Percentiles rank a stretch among this genome's conserved stretches.
phyloP scores from a whole-genome alignment of 2,329 filamentous ascomycete species.

The Apiospora hydei region DNA sequence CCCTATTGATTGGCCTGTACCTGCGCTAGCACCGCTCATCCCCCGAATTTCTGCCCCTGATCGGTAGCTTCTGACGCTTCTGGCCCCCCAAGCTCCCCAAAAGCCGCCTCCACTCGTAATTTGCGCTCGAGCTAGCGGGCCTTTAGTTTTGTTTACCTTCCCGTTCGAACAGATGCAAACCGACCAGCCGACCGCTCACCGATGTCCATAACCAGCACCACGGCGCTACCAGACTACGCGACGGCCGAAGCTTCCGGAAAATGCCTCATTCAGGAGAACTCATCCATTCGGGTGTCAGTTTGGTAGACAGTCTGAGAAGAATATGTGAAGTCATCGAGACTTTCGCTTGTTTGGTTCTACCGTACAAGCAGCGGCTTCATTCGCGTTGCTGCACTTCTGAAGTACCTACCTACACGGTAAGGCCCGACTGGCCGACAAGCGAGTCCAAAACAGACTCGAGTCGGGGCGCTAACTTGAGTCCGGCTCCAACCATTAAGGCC shows the following conservation, averaged over 20 bases:
- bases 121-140: neutral
- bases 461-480: neutral
- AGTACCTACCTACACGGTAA: too few species aligned
- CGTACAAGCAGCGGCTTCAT: neutral
- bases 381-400: neutral
- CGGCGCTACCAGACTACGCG: neutral
- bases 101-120: neutral
- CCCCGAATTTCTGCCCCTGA: neutral
- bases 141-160: neutral
- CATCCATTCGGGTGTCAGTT: neutral
- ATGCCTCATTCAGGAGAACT: neutral
- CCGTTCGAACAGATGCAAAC: neutral
- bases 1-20: neutral
- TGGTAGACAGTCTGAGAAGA: neutral
- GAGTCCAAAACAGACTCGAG: neutral
- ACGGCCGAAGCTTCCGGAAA: neutral
- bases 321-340: neutral
- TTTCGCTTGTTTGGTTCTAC: neutral
- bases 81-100: neutral
- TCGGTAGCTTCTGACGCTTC: neutral
- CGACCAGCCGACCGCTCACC: neutral
- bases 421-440: too few species aligned
- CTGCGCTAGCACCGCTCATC: neutral
- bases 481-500: neutral
- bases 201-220: neutral